phyloP scores from a whole-genome alignment of 768 basidiomycete genomes.

The Russula lepida region DNA sequence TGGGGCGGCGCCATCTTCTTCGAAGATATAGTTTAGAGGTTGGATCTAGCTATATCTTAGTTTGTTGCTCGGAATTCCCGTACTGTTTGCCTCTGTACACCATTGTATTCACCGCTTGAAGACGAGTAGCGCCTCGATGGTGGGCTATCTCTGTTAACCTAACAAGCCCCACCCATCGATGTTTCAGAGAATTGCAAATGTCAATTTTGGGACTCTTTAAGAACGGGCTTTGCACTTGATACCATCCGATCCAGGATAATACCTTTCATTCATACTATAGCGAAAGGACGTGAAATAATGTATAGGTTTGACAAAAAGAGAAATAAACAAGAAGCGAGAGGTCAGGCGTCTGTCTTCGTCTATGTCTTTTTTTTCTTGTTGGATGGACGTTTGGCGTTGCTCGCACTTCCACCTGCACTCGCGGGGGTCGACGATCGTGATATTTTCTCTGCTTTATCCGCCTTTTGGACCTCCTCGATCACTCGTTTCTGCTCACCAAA shows the following conservation, averaged over 20 bases:
- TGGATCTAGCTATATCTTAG: background rate
- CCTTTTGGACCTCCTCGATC: conserved; percentile 55
- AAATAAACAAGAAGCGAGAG: background rate
- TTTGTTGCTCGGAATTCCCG: background rate
- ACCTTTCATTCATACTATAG: background rate
- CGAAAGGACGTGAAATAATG: background rate
- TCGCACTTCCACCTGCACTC: conserved; percentile 35
- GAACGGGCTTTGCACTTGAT: background rate
- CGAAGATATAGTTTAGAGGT: background rate
- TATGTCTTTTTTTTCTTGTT: conserved; percentile 71
- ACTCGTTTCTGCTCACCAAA: conserved; percentile 51
- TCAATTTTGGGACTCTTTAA: background rate
- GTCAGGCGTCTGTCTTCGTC: background rate
- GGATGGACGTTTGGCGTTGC: conserved; percentile 44
- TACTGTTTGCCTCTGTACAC: background rate
- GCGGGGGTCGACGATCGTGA: conserved; percentile 58
- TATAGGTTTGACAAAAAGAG: background rate
- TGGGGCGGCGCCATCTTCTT: background rate
- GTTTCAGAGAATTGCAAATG: background rate
- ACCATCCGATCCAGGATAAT: background rate
- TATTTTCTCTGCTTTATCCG: conserved; percentile 33
- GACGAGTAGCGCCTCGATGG: background rate
- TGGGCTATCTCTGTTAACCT: background rate
- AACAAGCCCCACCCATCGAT: background rate
- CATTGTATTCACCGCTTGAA: background rate